Evolutionary conservation across 1,139 yeast genomes (phyloP).

Genomic region (Suhomyces atakaporum): DNA sequence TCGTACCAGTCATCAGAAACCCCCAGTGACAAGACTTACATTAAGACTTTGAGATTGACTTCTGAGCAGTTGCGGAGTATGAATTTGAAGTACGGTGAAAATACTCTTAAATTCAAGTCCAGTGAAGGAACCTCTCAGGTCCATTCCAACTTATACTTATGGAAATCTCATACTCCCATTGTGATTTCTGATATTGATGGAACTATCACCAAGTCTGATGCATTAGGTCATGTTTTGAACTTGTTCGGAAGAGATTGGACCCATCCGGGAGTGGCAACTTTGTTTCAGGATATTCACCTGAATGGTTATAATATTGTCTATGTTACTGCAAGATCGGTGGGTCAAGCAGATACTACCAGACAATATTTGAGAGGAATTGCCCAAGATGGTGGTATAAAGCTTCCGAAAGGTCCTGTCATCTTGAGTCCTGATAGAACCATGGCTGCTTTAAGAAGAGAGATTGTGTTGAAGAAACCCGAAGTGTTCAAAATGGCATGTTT

Average conservation of each 20-base stretch:
- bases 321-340: conserved; percentile 92
- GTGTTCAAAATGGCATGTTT: conserved; percentile 98
- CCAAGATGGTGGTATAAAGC: conserved; percentile 66
- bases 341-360: conserved; percentile 92
- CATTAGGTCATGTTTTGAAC: conserved; percentile 92
- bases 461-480: conserved; percentile 92
- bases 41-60: conserved; percentile 86
- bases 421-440: conserved; percentile 95
- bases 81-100: conserved; percentile 75
- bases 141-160: conserved; percentile 70
- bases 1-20: conserved; percentile 3
- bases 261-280: conserved; percentile 90
- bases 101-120: conserved; percentile 75
- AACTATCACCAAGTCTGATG: conserved; percentile 96
- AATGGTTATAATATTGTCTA: conserved; percentile 95
- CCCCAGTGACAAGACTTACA: conserved; percentile 46
- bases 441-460: conserved; percentile 91
- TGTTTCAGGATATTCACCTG: conserved; percentile 78
- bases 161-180: conserved; percentile 85
- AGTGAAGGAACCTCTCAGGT: conserved; percentile 81
- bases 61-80: conserved; percentile 83
- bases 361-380: conserved; percentile 76
- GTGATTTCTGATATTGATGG: conserved; percentile 98
- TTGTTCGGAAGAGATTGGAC: conserved; percentile 98
- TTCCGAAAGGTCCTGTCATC: conserved; percentile 94